phyloP scores from a whole-genome alignment of 805 yeast species.

The Cyberlindnera japonica region DNA sequence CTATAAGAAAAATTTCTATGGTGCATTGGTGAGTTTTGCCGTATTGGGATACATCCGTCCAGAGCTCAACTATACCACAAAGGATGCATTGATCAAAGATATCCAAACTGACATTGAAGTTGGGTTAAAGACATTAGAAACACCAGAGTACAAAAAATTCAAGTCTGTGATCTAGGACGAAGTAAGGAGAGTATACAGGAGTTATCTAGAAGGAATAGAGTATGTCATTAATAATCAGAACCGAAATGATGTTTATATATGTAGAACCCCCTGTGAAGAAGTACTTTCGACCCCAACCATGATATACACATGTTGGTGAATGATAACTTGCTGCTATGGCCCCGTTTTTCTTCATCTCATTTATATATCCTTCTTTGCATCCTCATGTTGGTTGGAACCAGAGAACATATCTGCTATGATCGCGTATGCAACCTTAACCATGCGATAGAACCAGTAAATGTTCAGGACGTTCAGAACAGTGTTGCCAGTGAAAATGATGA shows the following conservation, averaged over 20 bases:
- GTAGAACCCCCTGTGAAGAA: no score
- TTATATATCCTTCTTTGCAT: conserved; percentile 27
- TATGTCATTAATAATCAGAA: neutral
- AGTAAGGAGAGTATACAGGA: no score
- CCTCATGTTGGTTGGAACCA: conserved; percentile 24
- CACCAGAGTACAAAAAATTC: conserved; percentile 38
- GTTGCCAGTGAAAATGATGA: conserved; percentile 40
- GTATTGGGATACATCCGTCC: conserved; percentile 90
- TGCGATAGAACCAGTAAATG: conserved; percentile 74
- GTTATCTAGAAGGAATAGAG: no score
- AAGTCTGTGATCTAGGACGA: conserved; percentile 24
- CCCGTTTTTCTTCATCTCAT: no score
- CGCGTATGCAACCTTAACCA: conserved; percentile 60
- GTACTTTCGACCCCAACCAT: no score
- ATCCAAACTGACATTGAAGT: conserved; percentile 75
- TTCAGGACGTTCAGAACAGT: conserved; percentile 57
- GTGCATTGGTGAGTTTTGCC: conserved; percentile 64
- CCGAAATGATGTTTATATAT: neutral
- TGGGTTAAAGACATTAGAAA: conserved; percentile 48
- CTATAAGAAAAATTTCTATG: conserved; percentile 70
- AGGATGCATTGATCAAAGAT: conserved; percentile 80
- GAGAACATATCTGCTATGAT: conserved; percentile 31
- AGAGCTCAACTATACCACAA: conserved; percentile 77
- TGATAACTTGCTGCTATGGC: no score
- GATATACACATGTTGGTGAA: no score